Evolutionary conservation across 164 flowering plant species (phyloP), one percentile per base, ranked within the genome.

Genomic region (grape (Vitis vinifera)): DNA sequence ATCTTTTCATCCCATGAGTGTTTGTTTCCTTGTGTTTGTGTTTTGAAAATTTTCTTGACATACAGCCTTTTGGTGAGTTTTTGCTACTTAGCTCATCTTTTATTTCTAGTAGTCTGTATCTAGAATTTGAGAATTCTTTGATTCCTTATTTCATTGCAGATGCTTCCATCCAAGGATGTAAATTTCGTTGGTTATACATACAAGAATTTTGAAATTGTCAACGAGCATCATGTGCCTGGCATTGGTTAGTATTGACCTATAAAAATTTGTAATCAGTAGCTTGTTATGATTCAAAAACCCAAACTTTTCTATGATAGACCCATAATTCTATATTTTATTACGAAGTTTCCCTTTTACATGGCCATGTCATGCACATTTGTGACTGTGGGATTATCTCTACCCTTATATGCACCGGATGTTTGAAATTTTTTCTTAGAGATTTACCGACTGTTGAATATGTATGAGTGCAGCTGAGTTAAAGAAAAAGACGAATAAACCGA

Each of bases 101-200:
- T 10, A 53, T 13, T 53, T 53, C 56, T 53, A 53, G 56, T 53
- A 10, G 56, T 53, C n/a, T 53, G n/a, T 53, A 6, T 53, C 11
- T 9, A 53, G 15, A 13, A 53, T 5, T 13, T 53, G 56, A 53
- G 56, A 53, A 13, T 63, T 47, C 2, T 47, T 17, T 19, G 58
- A 31, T 11, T 14, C 27, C 55, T 9, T 31, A 10, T 17, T 55
- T 64, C 14, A 11, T 59, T 59, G 29, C 83, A 80, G 83, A 80
- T 80, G 83, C 83, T 80, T 67, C 64, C 83, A 10, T 80, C 83
- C 16, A 80, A 80, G 68, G 83, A 80, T 73, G 81, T 72, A 50
- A 80, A 80, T 70, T 80, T 80, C 72, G 83, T 77, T 73, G 44
- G 44, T 37, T 37, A 37, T 37, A 37, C 44, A 37, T 37, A 37